Evolutionary conservation across 2,329 filamentous ascomycete species (phyloP).

Genomic region (Diaporthe sp.): DNA sequence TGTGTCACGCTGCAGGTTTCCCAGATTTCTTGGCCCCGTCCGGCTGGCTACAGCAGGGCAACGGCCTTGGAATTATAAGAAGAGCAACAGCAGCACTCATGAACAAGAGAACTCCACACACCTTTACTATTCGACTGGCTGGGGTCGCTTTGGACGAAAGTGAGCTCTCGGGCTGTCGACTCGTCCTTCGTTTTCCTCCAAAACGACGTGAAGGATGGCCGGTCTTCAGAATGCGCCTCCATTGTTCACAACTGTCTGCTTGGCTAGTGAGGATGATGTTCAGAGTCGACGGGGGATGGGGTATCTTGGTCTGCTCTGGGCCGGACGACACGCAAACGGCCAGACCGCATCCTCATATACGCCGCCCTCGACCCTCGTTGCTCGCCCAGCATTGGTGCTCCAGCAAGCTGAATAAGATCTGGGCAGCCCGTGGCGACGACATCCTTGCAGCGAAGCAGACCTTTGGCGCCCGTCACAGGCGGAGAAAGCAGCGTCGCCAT

Average conservation of each 20-base stretch:
- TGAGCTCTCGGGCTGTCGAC: constrained; percentile 50
- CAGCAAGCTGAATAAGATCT: constrained; percentile 34
- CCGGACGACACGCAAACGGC: constrained; percentile 12
- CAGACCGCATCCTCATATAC: constrained; percentile 33
- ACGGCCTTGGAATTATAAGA: constrained; percentile 22
- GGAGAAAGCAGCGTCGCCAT: constrained; percentile 4
- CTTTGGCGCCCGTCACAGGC: constrained; percentile 16
- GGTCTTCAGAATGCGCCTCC: constrained; percentile 42
- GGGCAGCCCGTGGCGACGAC: constrained; percentile 23
- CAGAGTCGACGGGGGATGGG: background rate
- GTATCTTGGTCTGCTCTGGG: background rate
- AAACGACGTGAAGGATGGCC: constrained; percentile 63
- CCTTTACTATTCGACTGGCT: constrained; percentile 44
- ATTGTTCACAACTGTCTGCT: constrained; percentile 1
- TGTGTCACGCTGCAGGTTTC: constrained; percentile 28
- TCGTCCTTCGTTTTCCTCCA: constrained; percentile 61
- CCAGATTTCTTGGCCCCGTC: constrained; percentile 6
- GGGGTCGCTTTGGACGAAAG: constrained; percentile 52
- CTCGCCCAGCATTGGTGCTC: constrained; percentile 18
- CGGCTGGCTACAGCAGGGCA: constrained; percentile 18
- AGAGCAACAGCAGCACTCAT: constrained; percentile 4
- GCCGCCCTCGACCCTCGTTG: constrained; percentile 3
- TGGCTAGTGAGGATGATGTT: background rate
- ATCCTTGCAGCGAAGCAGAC: constrained; percentile 30
- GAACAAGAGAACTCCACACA: constrained; percentile 42